Conservation (phyloP, 306 rosid species). For the Corylus americana region DNA sequence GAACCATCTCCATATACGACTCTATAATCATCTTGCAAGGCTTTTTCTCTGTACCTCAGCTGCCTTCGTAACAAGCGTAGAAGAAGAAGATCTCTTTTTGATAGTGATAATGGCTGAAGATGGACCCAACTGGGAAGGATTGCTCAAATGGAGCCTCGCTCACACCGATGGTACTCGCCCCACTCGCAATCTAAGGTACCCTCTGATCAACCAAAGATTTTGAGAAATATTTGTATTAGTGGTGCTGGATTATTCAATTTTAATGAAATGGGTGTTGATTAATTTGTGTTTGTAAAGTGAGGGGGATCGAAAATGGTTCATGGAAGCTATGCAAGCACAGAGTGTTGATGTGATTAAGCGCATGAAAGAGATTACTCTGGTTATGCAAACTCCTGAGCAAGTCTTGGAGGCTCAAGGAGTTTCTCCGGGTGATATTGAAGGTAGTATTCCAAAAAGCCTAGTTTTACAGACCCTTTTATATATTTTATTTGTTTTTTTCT, state of each 20-base stretch:
- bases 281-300: conserved; percentile 47
- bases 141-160: conserved; percentile 85
- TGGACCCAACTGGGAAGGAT: conserved; percentile 86
- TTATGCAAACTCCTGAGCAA: conserved; percentile 86
- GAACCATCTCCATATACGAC: conserved; percentile 5
- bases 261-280: not conserved
- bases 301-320: conserved; percentile 87
- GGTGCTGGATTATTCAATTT: not conserved
- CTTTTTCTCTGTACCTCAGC: not conserved
- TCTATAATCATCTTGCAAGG: too few species aligned
- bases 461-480: not conserved
- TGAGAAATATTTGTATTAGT: not conserved
- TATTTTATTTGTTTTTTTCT: not conserved
- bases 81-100: not conserved
- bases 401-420: conserved; percentile 88
- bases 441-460: conserved; percentile 28
- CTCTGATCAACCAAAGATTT: not conserved
- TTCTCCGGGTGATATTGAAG: conserved; percentile 71
- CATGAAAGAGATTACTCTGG: conserved; percentile 88
- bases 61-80: not conserved
- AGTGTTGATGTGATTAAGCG: conserved; percentile 77
- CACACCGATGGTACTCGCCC: conserved; percentile 79
- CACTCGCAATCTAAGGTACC: conserved; percentile 58
- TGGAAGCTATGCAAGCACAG: conserved; percentile 93
- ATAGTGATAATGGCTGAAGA: conserved; percentile 61